Conservation (phyloP, 192 early-diverging fungal species). For the Dispira simplex region DNA sequence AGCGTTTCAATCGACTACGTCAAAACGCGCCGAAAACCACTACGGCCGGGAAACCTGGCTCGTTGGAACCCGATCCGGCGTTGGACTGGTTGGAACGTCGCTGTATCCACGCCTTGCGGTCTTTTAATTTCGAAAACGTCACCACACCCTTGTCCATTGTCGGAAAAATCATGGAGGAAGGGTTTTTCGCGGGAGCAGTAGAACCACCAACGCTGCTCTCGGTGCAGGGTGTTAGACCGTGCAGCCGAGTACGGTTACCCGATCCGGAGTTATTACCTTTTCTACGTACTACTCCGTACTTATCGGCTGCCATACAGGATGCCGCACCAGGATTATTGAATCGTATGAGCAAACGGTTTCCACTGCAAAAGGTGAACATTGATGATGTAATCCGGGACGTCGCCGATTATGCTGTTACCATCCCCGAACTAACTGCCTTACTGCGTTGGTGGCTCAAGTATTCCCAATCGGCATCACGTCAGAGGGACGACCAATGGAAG, state of each 20-base stretch:
- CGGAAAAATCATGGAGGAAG: slow-evolving; percentile 33
- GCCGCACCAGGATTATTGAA: slow-evolving; percentile 38
- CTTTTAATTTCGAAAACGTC: slow-evolving; percentile 43
- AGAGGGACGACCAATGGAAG: background rate
- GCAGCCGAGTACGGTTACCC: slow-evolving; percentile 39
- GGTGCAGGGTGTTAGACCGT: slow-evolving; percentile 38
- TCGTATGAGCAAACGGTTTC: slow-evolving; percentile 26
- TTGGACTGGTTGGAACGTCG: slow-evolving; percentile 40
- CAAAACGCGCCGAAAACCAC: background rate
- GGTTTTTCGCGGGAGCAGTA: slow-evolving; percentile 37
- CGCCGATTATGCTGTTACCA: slow-evolving; percentile 29
- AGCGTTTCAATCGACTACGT: background rate
- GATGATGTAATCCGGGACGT: slow-evolving; percentile 55
- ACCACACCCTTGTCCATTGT: slow-evolving; percentile 59
- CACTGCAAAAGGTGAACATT: slow-evolving; percentile 34
- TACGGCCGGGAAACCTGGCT: background rate
- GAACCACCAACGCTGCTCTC: slow-evolving; percentile 43
- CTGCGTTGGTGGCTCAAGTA: slow-evolving; percentile 66
- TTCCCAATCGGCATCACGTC: slow-evolving; percentile 8
- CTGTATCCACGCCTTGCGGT: slow-evolving; percentile 43
- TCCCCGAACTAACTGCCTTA: slow-evolving; percentile 41
- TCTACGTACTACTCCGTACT: slow-evolving; percentile 42
- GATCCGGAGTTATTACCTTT: slow-evolving; percentile 39
- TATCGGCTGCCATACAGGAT: slow-evolving; percentile 31
- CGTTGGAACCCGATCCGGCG: slow-evolving; percentile 9